Evolutionary conservation across 208 protist genomes (phyloP), one percentile per base, ranked within the genome.

Genomic region (Jaenimonas drosophilae): DNA sequence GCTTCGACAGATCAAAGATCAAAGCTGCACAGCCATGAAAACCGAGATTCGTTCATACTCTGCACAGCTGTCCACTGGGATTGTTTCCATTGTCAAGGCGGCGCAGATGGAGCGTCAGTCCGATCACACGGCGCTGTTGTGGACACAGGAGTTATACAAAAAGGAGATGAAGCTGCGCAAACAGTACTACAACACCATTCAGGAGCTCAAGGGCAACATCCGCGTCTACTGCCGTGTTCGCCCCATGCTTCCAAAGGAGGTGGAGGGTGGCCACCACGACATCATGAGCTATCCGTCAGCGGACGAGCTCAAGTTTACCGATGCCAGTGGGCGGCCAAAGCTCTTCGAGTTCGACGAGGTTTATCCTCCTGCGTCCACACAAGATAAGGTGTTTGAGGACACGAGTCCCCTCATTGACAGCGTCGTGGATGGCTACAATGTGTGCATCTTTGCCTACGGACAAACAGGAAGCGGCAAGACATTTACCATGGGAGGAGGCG

Each of bases 371-470:
- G 52, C 59, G 19, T 68, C 74, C 16, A 58, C 84, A 21, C 88
- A 95, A 58, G 38, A 53, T 16, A 77, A 82, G 50, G 85, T 96
- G 2, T 96, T 96, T 59, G 81, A 91, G 56, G 90, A 96, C 66
- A 94, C 86, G 9, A 62, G 71, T 6, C 84, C 86, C n/a, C 82
- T 96, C 29, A 95, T 96, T 55, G 85, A 96, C 60, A 88, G 75
- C 33, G 84, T 93, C 11, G 86, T 96, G 4, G 90, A 96, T 48
- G 90, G 90, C 40, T 96, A 88, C 69, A 96, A 96, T 64, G 90
- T 95, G 29, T 95, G 83, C 64, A 91, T 96, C 38, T 96, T 96
- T 69, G 90, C 90, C 17, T 96, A 96, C 64, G 90, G 90, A 33
- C 87, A 95, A 55, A 96, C 90, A 6, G 90, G 90, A 29, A 88